Conservation (phyloP, 2,329 filamentous ascomycete genomes). For the Botryosphaeria dothidea region DNA sequence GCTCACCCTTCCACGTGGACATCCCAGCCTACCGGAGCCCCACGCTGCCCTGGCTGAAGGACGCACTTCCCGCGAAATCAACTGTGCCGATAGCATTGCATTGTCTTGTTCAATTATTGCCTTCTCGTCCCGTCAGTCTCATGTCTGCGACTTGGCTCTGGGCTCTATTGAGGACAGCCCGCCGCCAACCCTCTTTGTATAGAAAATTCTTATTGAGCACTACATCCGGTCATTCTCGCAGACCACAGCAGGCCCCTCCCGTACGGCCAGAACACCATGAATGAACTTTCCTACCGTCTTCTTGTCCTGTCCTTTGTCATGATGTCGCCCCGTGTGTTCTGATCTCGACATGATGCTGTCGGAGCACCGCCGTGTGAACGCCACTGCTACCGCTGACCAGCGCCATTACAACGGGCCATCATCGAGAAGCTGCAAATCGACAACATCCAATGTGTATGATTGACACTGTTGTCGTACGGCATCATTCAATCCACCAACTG, state of each 20-base stretch:
- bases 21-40: neutral
- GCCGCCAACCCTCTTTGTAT: neutral
- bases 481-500: no score
- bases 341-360: neutral
- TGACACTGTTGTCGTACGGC: no score
- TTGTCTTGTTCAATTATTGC: neutral
- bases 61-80: neutral
- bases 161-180: neutral
- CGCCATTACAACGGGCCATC: no score
- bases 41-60: neutral
- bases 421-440: no score
- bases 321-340: neutral
- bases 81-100: neutral
- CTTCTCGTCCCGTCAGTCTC: neutral
- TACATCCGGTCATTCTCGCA: conserved; percentile 21
- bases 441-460: neutral
- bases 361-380: neutral
- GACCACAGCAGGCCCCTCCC: neutral
- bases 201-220: conserved; percentile 25
- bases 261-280: neutral
- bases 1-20: neutral
- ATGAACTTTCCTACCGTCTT: neutral
- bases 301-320: neutral
- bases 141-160: neutral
- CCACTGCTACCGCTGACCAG: neutral